Conservation (phyloP, 2,329 filamentous ascomycete genomes). For the Apiospora hydei region DNA sequence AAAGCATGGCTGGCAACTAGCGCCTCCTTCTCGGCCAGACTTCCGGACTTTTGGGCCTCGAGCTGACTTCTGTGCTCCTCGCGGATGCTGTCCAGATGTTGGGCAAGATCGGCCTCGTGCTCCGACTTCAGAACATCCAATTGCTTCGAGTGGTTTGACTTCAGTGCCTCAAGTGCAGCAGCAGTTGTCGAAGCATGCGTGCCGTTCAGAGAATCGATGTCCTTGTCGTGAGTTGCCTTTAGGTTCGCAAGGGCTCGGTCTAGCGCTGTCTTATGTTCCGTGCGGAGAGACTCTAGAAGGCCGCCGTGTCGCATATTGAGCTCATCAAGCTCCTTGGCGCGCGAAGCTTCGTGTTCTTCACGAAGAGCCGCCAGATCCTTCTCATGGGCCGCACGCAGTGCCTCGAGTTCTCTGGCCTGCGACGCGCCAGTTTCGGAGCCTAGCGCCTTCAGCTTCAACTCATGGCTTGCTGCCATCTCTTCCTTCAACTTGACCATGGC, state of each 20-base stretch:
- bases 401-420: conserved; percentile 32
- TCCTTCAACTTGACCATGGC: conserved; percentile 30
- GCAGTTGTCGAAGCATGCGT: conserved; percentile 34
- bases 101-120: conserved; percentile 33
- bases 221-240: conserved; percentile 31
- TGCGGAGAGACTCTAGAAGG: conserved; percentile 33
- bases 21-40: conserved; percentile 36
- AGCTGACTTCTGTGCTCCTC: conserved; percentile 34
- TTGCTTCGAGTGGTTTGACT: conserved; percentile 33
- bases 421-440: conserved; percentile 31
- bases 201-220: conserved; percentile 36
- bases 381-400: conserved; percentile 31
- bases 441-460: conserved; percentile 32
- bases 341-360: conserved; percentile 31
- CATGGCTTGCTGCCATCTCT: conserved; percentile 34
- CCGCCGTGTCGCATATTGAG: conserved; percentile 35
- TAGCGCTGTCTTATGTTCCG: conserved; percentile 29
- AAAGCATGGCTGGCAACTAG: conserved; percentile 38
- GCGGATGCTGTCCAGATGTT: conserved; percentile 33
- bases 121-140: conserved; percentile 35
- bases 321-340: conserved; percentile 32
- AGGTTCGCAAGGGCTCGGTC: conserved; percentile 29
- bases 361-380: conserved; percentile 34
- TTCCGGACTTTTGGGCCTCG: conserved; percentile 35
- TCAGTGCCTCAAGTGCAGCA: conserved; percentile 35